A percentile compares a stretch with the other conserved stretches of the same genome.
These are phyloP conservation scores for Dionaea muscipula DNA, from an alignment of 179 eudicot species.

Conservation along the genomic window DNA sequence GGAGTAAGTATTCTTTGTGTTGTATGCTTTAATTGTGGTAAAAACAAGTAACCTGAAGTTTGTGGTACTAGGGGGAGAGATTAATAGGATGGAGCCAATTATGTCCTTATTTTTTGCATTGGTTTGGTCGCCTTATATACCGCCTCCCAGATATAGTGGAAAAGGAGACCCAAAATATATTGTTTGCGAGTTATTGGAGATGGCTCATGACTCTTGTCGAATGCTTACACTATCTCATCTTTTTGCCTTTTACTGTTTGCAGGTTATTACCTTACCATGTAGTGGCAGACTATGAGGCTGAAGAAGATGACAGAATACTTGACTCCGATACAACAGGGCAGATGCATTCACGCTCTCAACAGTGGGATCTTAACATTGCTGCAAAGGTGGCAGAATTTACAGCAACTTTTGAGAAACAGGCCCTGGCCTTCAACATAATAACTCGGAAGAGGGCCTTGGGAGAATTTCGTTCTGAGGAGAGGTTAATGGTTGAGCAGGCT, in stretches of 20 bases:
- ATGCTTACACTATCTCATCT: not conserved
- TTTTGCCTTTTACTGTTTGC: conserved; percentile 13
- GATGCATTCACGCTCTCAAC: conserved; percentile 79
- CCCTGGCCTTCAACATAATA: conserved; percentile 76
- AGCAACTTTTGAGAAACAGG: conserved; percentile 85
- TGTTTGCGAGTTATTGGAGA: not conserved
- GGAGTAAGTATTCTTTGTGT: too few species aligned
- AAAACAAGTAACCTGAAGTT: too few species aligned
- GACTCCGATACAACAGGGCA: conserved; percentile 92
- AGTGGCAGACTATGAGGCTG: conserved; percentile 99
- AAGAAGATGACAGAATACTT: conserved; percentile 89
- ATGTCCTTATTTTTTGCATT: too few species aligned
- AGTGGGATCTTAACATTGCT: conserved; percentile 92
- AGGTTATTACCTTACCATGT: conserved; percentile 96
- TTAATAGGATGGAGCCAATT: too few species aligned
- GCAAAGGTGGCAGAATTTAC: conserved; percentile 87
- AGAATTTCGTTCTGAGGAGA: conserved; percentile 85
- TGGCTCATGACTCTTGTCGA: not conserved
- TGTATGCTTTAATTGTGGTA: too few species aligned
- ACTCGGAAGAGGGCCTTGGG: conserved; percentile 71
- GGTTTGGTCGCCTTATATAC: too few species aligned
- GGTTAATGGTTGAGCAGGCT: conserved; percentile 73
- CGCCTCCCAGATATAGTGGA: too few species aligned
- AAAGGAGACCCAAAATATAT: too few species aligned
- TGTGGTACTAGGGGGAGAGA: too few species aligned